Evolutionary conservation across 768 basidiomycete genomes (phyloP).

Genomic region (Hygrophorus russula): DNA sequence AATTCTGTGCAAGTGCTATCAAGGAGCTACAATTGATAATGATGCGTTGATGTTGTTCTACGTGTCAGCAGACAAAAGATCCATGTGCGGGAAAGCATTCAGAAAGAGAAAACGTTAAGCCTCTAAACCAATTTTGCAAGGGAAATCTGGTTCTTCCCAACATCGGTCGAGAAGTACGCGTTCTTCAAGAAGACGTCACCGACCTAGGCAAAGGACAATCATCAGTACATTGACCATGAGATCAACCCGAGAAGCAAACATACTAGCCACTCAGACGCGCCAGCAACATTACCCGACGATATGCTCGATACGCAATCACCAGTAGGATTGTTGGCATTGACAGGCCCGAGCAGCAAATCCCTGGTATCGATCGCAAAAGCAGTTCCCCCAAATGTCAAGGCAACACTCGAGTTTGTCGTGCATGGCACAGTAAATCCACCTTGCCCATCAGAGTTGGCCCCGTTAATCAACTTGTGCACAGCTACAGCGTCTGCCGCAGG

Average conservation of each 20-base stretch:
- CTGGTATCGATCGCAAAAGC: constrained; percentile 47
- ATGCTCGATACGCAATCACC: constrained; percentile 70
- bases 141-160: constrained; percentile 42
- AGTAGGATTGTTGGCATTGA: constrained; percentile 37
- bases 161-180: constrained; percentile 59
- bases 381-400: constrained; percentile 36
- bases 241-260: constrained; percentile 6
- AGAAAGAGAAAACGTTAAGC: background rate
- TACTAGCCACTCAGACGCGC: constrained; percentile 58
- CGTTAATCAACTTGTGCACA: constrained; percentile 31
- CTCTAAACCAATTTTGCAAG: constrained; percentile 41
- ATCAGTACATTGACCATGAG: background rate
- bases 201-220: constrained; percentile 17
- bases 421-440: constrained; percentile 45
- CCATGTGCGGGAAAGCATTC: constrained; percentile 4
- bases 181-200: constrained; percentile 76
- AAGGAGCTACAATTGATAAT: too few relatives aligned
- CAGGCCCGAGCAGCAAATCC: constrained; percentile 47
- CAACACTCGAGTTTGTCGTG: constrained; percentile 28
- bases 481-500: constrained; percentile 27
- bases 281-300: constrained; percentile 47
- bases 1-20: constrained; percentile 39
- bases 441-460: constrained; percentile 30
- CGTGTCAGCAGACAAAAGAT: constrained; percentile 28
- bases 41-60: constrained; percentile 13